phyloP scores from a whole-genome alignment of 768 basidiomycete species.

The Leccinum imitatum region DNA sequence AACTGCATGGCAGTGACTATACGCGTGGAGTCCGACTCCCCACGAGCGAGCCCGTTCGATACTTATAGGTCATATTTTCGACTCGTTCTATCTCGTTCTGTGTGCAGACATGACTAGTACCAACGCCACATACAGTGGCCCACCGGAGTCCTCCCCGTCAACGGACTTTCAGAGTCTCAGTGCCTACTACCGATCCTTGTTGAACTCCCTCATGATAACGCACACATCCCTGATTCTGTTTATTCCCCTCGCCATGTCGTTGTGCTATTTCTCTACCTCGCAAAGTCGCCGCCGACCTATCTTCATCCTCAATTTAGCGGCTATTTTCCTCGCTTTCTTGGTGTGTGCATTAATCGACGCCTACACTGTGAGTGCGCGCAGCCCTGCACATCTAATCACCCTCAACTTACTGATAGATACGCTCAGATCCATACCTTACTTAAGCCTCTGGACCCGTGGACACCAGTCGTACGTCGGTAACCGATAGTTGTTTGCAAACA shows the following conservation, averaged over 20 bases:
- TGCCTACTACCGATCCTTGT: conserved; percentile 6
- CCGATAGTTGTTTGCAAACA: background rate
- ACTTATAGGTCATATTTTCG: conserved; percentile 1
- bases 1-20: background rate
- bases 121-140: background rate
- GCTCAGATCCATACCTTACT: conserved; percentile 25
- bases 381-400: background rate
- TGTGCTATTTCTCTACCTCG: conserved; percentile 26
- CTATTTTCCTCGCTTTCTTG: conserved; percentile 13
- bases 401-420: background rate
- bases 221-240: conserved; percentile 22
- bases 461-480: conserved; percentile 2
- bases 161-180: too few relatives aligned
- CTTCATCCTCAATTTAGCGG: conserved; percentile 19
- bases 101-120: conserved; percentile 7
- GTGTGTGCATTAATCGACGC: conserved; percentile 14
- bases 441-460: conserved; percentile 18
- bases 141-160: background rate
- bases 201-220: conserved; percentile 24
- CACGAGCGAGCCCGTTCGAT: background rate
- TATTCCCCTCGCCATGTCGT: conserved; percentile 16
- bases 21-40: background rate
- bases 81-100: background rate
- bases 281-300: conserved; percentile 18
- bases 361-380: conserved; percentile 6